Conservation (phyloP, 768 basidiomycete species). For the Pleurotus tuoliensis region DNA sequence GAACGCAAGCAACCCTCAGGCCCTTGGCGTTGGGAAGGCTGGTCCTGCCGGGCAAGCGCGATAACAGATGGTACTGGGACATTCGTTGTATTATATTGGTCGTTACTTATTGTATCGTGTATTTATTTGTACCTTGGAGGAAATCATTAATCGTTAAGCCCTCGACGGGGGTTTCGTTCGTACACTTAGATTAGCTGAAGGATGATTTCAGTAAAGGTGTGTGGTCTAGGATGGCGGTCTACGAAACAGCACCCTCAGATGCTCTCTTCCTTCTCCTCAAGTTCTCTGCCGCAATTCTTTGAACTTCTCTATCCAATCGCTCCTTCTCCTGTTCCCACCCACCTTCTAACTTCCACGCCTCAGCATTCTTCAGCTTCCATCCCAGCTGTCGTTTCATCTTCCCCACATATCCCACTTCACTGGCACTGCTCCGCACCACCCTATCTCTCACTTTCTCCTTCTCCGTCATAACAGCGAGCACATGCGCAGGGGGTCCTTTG, state of each 20-base stretch:
- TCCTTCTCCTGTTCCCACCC: constrained; percentile 25
- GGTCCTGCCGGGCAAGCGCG: constrained; percentile 1
- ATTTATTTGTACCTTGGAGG: too few relatives aligned
- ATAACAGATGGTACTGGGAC: background rate
- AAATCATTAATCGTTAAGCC: too few relatives aligned
- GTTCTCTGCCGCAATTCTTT: constrained; percentile 25
- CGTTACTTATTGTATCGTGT: too few relatives aligned
- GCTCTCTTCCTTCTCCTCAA: constrained; percentile 15
- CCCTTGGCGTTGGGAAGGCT: constrained; percentile 3
- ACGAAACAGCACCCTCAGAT: too few relatives aligned
- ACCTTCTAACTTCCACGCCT: constrained; percentile 30
- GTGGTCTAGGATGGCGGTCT: too few relatives aligned
- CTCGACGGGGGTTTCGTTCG: too few relatives aligned
- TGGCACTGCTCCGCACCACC: constrained; percentile 42
- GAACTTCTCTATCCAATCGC: constrained; percentile 20
- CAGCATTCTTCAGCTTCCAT: constrained; percentile 39
- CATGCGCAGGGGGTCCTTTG: constrained; percentile 61
- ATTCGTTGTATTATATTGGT: too few relatives aligned
- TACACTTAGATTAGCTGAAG: too few relatives aligned
- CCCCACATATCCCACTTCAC: constrained; percentile 73
- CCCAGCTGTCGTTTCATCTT: constrained; percentile 55
- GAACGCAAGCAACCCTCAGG: background rate
- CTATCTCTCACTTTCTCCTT: constrained; percentile 44
- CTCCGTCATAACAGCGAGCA: constrained; percentile 49
- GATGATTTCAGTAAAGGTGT: too few relatives aligned